phyloP scores from a whole-genome alignment of 176 grass and related monocot genomes.

The Dendrocalamus sinicus region DNA sequence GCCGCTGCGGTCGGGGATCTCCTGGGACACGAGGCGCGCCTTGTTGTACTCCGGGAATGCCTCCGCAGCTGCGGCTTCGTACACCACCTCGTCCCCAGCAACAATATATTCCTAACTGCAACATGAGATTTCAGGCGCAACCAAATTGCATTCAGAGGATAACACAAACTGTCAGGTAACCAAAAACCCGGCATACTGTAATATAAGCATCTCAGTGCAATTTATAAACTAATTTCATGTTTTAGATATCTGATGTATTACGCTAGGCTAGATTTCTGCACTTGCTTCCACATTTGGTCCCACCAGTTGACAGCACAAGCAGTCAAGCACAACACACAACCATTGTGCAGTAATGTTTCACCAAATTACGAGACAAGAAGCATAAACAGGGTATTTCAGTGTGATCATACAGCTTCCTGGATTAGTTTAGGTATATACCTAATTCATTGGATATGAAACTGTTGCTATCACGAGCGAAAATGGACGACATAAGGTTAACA shows the following conservation, averaged over 20 bases:
- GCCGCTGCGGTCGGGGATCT: constrained; percentile 88
- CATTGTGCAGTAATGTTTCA: constrained; percentile 29
- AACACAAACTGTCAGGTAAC: neutral
- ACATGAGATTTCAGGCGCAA: too few species aligned
- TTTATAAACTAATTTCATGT: neutral
- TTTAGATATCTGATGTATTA: constrained; percentile 9
- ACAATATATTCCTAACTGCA: too few species aligned
- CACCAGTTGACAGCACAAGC: neutral
- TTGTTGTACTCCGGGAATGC: constrained; percentile 89
- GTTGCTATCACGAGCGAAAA: constrained; percentile 31
- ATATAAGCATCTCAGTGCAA: neutral
- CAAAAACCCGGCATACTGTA: neutral
- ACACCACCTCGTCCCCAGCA: too few species aligned
- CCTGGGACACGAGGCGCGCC: constrained; percentile 66
- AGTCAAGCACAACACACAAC: constrained; percentile 28
- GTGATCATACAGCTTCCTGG: constrained; percentile 11
- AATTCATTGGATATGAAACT: constrained; percentile 19
- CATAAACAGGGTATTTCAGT: neutral
- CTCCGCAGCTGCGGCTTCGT: constrained; percentile 62
- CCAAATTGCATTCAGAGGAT: too few species aligned
- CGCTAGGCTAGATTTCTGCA: constrained; percentile 1
- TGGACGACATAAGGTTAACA: too few species aligned
- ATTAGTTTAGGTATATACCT: constrained; percentile 14
- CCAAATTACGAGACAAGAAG: neutral
- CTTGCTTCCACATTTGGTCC: neutral